A percentile compares a stretch with the other conserved stretches of the same genome.
Evolutionary conservation across 129 eudicot genomes (phyloP).

Genomic region (Ambrosia artemisiifolia): DNA sequence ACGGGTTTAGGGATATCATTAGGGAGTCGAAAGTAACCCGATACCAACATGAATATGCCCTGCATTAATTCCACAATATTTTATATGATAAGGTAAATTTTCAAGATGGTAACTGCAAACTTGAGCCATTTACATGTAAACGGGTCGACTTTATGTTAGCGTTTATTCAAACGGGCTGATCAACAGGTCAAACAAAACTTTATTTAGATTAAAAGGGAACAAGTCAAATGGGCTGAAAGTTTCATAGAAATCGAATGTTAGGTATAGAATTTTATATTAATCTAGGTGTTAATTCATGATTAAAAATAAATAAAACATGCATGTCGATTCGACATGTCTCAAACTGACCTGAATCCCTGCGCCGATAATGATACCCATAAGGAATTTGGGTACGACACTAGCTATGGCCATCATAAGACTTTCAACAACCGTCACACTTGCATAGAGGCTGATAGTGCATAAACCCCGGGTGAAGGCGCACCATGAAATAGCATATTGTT

Average conservation of each 20-base stretch:
- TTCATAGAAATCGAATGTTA: no score
- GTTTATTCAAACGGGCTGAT: no score
- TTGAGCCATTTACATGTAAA: background rate
- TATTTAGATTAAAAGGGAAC: no score
- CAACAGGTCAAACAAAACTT: no score
- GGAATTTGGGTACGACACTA: conserved; percentile 94
- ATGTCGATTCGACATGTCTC: no score
- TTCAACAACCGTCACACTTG: conserved; percentile 98
- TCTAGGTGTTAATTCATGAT: no score
- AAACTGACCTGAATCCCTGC: conserved; percentile 91
- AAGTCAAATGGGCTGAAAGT: no score
- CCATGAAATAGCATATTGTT: conserved; percentile 93
- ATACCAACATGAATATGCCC: conserved; percentile 97
- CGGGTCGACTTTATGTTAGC: background rate
- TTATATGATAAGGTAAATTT: no score
- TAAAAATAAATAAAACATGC: no score
- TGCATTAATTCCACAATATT: conserved; percentile 10
- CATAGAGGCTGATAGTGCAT: conserved; percentile 82
- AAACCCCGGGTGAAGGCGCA: conserved; percentile 84
- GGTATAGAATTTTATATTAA: no score
- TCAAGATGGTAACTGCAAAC: no score
- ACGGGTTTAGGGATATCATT: conserved; percentile 94
- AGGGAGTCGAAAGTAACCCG: conserved; percentile 97
- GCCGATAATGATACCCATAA: conserved; percentile 97
- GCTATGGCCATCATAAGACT: conserved; percentile 99